Conservation (phyloP, 495 filamentous ascomycete genomes). For the Emericellopsis terricola region DNA sequence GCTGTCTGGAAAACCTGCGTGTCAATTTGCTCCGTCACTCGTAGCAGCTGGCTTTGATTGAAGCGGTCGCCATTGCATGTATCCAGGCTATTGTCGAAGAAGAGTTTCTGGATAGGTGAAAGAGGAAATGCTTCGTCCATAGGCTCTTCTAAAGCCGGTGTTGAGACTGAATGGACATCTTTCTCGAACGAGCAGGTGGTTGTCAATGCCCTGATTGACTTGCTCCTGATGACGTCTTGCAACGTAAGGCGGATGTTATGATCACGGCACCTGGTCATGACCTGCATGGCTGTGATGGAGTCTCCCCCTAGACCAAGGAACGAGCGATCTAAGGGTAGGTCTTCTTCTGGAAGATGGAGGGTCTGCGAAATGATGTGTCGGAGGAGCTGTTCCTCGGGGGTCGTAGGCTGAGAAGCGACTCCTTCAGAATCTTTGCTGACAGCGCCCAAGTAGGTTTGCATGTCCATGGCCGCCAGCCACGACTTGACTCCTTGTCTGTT, state of each 20-base stretch:
- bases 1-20: constrained; percentile 31
- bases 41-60: constrained; percentile 51
- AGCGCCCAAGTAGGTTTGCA: constrained; percentile 14
- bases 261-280: constrained; percentile 17
- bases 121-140: constrained; percentile 36
- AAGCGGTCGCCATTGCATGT: constrained; percentile 53
- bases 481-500: neutral
- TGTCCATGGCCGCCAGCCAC: constrained; percentile 34
- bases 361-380: constrained; percentile 5
- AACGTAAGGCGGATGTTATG: constrained; percentile 17
- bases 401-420: constrained; percentile 12
- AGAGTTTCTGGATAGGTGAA: constrained; percentile 54
- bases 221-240: constrained; percentile 7
- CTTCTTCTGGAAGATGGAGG: constrained; percentile 6
- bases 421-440: constrained; percentile 17
- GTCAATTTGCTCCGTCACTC: constrained; percentile 31
- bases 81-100: constrained; percentile 30
- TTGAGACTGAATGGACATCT: neutral
- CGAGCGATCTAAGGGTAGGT: constrained; percentile 25
- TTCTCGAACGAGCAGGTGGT: constrained; percentile 5
- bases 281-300: constrained; percentile 41
- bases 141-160: neutral
- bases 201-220: constrained; percentile 15
- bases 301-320: constrained; percentile 44
- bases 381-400: constrained; percentile 4